Conservation (phyloP, 2,329 filamentous ascomycete genomes). For the Penicillium sp. region DNA sequence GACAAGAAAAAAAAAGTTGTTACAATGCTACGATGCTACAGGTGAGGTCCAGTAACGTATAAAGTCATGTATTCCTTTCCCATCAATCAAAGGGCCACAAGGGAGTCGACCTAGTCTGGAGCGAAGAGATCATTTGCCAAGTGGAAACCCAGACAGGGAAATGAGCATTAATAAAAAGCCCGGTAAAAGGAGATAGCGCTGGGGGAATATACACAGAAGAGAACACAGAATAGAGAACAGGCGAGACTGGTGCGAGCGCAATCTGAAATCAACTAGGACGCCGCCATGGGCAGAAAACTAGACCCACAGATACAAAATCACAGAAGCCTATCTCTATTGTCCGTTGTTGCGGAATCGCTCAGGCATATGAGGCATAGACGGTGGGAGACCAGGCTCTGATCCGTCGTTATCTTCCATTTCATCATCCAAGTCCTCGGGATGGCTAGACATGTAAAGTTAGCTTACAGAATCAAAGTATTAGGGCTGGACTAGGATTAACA, state of each 20-base stretch:
- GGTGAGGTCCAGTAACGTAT: neutral
- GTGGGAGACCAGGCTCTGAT: slow-evolving; percentile 22
- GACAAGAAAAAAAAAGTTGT: neutral
- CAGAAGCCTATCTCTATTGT: slow-evolving; percentile 14
- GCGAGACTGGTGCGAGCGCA: neutral
- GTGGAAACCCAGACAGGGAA: neutral
- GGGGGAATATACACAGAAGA: slow-evolving; percentile 14
- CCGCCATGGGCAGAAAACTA: neutral
- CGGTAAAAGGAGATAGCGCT: neutral
- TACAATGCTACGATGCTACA: neutral
- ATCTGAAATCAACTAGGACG: neutral
- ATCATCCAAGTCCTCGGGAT: slow-evolving; percentile 65
- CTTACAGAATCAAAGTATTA: neutral
- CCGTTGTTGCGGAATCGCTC: slow-evolving; percentile 26
- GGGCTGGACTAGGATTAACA: slow-evolving; percentile 25
- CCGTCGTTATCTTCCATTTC: slow-evolving; percentile 49
- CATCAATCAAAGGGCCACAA: neutral
- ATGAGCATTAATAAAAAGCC: neutral
- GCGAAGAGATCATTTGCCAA: neutral
- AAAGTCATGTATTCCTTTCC: neutral
- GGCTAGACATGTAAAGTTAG: slow-evolving; percentile 35
- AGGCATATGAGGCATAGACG: slow-evolving; percentile 36
- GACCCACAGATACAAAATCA: neutral
- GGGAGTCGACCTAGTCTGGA: neutral
- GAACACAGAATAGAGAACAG: neutral